Evolutionary conservation across 441 rosid species (phyloP), one percentile per base, ranked within the genome.

Genomic region (Capsella rubella): DNA sequence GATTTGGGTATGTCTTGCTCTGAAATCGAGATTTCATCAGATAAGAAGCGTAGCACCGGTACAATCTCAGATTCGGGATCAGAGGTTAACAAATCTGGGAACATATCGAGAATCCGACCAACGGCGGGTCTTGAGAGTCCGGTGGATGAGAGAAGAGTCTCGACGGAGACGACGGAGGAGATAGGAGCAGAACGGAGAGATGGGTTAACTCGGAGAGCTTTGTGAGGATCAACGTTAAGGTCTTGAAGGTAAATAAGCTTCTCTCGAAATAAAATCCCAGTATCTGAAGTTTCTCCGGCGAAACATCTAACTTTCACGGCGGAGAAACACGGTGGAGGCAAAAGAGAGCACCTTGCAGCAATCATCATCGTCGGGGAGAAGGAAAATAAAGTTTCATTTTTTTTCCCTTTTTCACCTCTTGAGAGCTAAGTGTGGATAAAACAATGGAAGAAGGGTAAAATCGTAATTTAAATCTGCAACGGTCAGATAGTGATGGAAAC

Each of bases 71-170:
- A 50, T 66, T 84, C 58, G 0, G 91, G 91, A 46, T 91, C 89
- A 9, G 88, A 80, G 66, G 89, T 90, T 28, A 80, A 82, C 69
- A 90, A 81, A 45, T 78, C 65, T 4, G 93, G 89, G 78, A 85
- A 82, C 88, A 89, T 90, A 66, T 92, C 92, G 64, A 95, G 92
- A 51, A 93, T 79, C 13, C 92, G 82, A 55, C 94, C 94, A 42
- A 90, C 78, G 63, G 89, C 79, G 10, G 86, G 58, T 51, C 90
- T 86, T 12, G 83, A 81, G 56, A 93, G 85, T 52, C 96, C 97
- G 57, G 87, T 70, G 11, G 85, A 83, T 59, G 85, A 83, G 75
- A 93, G 87, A 57, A 82, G 85, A 51, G 50, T 34, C 77, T 89
- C 88, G 56, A 87, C 84, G 73, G 90, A 83, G 43, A 75, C 76